phyloP scores from a whole-genome alignment of 805 yeast species.

The Yamadazyma olivae region DNA sequence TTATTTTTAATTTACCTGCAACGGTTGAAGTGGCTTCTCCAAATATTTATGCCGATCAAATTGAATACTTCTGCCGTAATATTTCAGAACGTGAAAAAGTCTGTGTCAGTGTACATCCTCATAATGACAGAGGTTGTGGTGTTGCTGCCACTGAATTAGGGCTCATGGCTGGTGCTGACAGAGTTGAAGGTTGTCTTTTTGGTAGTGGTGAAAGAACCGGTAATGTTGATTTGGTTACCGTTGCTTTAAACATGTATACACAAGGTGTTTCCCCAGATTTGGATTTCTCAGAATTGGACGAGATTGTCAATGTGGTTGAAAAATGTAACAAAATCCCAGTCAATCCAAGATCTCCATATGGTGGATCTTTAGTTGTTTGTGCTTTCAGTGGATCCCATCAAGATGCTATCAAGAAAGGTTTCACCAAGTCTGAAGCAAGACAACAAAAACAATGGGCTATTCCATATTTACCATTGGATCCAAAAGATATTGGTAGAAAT shows the following conservation, averaged over 20 bases:
- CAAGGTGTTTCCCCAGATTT: conserved; percentile 71
- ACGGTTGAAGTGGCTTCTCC: conserved; percentile 79
- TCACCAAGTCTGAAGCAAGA: conserved; percentile 47
- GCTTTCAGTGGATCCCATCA: conserved; percentile 77
- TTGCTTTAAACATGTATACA: conserved; percentile 75
- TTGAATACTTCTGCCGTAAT: conserved; percentile 67
- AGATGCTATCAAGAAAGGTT: conserved; percentile 70
- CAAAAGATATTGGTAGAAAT: conserved; percentile 75
- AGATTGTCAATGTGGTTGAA: conserved; percentile 66
- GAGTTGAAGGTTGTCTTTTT: conserved; percentile 80
- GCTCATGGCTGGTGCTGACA: conserved; percentile 77
- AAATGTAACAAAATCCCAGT: conserved; percentile 76
- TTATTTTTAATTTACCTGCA: conserved; percentile 77
- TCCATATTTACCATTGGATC: conserved; percentile 79
- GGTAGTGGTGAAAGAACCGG: conserved; percentile 88
- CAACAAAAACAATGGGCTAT: conserved; percentile 51
- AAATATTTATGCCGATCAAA: conserved; percentile 75
- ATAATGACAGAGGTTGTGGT: conserved; percentile 81
- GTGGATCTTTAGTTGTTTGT: conserved; percentile 74
- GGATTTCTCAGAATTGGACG: conserved; percentile 67
- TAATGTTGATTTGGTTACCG: conserved; percentile 73
- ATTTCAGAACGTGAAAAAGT: conserved; percentile 71
- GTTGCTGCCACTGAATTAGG: conserved; percentile 82
- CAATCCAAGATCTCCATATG: conserved; percentile 74
- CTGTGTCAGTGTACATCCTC: conserved; percentile 68